These are phyloP conservation scores for Scheffersomyces ergatensis DNA, from an alignment of 805 yeast species.

Conservation along the genomic window DNA sequence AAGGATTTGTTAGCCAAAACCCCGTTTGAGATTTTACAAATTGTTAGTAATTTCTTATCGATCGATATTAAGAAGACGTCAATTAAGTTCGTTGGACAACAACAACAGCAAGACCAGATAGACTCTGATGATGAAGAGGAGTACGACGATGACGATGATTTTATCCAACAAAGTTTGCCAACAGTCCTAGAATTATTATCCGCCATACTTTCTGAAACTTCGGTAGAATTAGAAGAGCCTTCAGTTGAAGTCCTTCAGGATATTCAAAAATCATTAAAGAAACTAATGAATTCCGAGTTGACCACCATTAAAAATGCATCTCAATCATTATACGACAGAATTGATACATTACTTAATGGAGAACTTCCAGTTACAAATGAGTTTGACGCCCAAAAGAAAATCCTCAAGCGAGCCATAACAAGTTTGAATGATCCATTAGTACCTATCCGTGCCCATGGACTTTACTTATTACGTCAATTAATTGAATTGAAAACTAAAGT, in stretches of 20 bases:
- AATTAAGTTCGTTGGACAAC: neutral
- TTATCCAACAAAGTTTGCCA: constrained; percentile 17
- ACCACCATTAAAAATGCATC: constrained; percentile 12
- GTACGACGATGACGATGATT: constrained; percentile 16
- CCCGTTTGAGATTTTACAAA: constrained; percentile 54
- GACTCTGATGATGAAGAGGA: constrained; percentile 27
- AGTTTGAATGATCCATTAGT: constrained; percentile 74
- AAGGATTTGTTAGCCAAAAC: constrained; percentile 55
- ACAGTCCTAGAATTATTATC: constrained; percentile 34
- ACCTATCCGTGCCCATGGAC: constrained; percentile 86
- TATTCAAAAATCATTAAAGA: constrained; percentile 21
- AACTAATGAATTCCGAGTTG: constrained; percentile 2
- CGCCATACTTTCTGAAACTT: constrained; percentile 31
- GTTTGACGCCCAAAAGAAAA: constrained; percentile 33
- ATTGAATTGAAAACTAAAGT: constrained; percentile 49
- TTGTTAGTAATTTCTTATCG: constrained; percentile 25
- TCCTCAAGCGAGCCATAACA: constrained; percentile 58
- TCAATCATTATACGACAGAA: constrained; percentile 26
- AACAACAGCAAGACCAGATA: constrained; percentile 7
- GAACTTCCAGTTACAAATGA: constrained; percentile 16
- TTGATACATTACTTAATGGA: constrained; percentile 24
- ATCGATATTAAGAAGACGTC: neutral
- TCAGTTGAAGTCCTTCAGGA: constrained; percentile 21
- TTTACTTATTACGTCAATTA: constrained; percentile 59
- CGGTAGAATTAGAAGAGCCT: constrained; percentile 24